Conservation (phyloP, 306 rosid species). For the Acacia confusa region DNA sequence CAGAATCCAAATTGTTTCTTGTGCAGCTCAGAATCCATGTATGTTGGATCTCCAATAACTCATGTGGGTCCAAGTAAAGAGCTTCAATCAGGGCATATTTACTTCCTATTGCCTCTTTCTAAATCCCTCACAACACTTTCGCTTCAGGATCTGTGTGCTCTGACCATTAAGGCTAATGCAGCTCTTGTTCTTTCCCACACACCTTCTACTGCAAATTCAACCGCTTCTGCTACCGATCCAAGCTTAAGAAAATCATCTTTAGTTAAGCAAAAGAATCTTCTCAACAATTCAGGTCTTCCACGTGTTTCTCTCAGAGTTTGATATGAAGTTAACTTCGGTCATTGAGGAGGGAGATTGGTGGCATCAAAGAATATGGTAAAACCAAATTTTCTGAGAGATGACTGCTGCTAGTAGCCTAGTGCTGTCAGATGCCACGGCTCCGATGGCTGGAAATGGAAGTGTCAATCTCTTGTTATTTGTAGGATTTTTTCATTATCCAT, state of each 20-base stretch:
- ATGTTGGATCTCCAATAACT: conserved; percentile 35
- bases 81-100: conserved; percentile 56
- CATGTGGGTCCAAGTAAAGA: conserved; percentile 42
- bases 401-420: background rate
- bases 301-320: conserved; percentile 2
- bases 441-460: background rate
- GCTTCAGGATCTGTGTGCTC: conserved; percentile 48
- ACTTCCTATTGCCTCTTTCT: conserved; percentile 52
- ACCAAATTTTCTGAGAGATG: background rate
- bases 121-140: conserved; percentile 42
- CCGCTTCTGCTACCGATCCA: background rate
- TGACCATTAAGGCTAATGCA: conserved; percentile 57
- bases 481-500: no score
- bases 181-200: conserved; percentile 45
- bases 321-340: background rate
- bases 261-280: background rate
- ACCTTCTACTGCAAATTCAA: background rate
- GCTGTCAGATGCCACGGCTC: background rate
- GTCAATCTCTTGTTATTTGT: no score
- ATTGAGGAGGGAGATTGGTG: background rate
- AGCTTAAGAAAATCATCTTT: background rate
- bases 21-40: conserved; percentile 57
- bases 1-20: conserved; percentile 57
- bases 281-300: conserved; percentile 14
- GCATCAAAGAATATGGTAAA: background rate